Conservation (phyloP, 768 basidiomycete genomes). For the Lentinula lateritia region DNA sequence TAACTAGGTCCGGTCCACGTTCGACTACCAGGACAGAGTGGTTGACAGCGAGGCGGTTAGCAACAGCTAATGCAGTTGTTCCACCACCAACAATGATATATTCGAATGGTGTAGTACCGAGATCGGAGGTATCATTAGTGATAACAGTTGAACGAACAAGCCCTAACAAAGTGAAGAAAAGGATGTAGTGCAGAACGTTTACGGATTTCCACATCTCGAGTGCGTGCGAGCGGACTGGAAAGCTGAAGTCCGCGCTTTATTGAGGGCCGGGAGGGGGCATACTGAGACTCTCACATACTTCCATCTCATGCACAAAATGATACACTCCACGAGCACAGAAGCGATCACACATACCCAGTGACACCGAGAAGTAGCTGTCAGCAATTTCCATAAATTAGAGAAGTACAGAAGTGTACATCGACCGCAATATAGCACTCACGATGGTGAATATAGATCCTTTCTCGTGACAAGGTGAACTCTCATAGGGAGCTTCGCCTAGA, state of each 20-base stretch:
- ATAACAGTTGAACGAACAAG: conserved; percentile 7
- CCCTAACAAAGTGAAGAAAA: neutral
- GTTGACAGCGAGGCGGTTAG: conserved; percentile 15
- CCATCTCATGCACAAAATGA: neutral
- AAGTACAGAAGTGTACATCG: neutral
- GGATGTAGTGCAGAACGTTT: neutral
- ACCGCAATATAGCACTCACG: neutral
- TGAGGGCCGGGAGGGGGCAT: neutral
- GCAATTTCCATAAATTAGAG: neutral
- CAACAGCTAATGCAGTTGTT: conserved; percentile 18
- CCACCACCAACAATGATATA: conserved; percentile 14
- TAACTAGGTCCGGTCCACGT: conserved; percentile 21
- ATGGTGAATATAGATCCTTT: neutral
- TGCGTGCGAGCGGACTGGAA: neutral
- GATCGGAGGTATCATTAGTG: conserved; percentile 11
- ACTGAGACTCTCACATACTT: neutral
- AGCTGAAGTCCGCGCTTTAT: neutral
- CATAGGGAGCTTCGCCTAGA: neutral
- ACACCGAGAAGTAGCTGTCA: neutral
- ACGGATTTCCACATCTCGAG: neutral
- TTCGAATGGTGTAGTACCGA: conserved; percentile 8
- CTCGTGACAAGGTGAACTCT: neutral
- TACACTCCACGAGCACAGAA: neutral
- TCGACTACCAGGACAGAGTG: conserved; percentile 19
- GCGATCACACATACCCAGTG: neutral